These are phyloP conservation scores for Pyrenophora graminea DNA, from an alignment of 2,329 filamentous ascomycete genomes.

Conservation along the genomic window DNA sequence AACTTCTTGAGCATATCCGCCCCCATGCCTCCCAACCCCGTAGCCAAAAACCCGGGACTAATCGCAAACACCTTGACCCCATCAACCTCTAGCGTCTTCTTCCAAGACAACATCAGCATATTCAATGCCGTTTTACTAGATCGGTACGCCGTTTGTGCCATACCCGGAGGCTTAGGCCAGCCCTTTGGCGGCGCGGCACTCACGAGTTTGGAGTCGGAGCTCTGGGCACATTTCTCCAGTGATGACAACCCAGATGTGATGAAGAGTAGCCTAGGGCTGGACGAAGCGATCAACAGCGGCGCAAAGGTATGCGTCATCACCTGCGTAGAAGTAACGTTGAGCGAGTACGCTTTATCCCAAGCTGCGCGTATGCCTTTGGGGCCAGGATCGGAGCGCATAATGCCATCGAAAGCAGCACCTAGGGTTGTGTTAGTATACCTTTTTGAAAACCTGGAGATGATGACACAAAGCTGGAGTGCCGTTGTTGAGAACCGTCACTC, in stretches of 20 bases:
- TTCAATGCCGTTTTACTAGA: conserved; percentile 54
- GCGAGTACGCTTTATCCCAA: conserved; percentile 44
- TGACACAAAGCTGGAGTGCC: too few species aligned
- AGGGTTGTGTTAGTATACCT: not conserved
- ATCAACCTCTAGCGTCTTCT: conserved; percentile 50
- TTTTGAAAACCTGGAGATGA: too few species aligned
- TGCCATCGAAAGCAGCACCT: conserved; percentile 53
- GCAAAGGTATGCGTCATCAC: conserved; percentile 44
- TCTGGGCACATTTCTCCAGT: conserved; percentile 38
- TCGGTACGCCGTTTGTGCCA: conserved; percentile 45
- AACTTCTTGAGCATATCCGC: conserved; percentile 42
- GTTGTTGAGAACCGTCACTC: too few species aligned
- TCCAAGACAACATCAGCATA: conserved; percentile 57
- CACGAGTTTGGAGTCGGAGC: conserved; percentile 28
- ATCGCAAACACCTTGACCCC: conserved; percentile 54
- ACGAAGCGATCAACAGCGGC: conserved; percentile 46
- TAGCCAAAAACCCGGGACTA: conserved; percentile 54
- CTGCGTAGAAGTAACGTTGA: conserved; percentile 48
- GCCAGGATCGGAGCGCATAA: conserved; percentile 30
- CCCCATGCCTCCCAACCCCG: conserved; percentile 46
- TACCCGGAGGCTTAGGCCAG: conserved; percentile 52
- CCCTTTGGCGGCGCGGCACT: conserved; percentile 42
- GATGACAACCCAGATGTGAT: conserved; percentile 50
- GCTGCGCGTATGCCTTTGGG: conserved; percentile 42
- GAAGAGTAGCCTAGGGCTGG: conserved; percentile 45